Base-by-base conservation (phyloP, 257 asterid genomes). In the Nicotiana noctiflora region DNA sequence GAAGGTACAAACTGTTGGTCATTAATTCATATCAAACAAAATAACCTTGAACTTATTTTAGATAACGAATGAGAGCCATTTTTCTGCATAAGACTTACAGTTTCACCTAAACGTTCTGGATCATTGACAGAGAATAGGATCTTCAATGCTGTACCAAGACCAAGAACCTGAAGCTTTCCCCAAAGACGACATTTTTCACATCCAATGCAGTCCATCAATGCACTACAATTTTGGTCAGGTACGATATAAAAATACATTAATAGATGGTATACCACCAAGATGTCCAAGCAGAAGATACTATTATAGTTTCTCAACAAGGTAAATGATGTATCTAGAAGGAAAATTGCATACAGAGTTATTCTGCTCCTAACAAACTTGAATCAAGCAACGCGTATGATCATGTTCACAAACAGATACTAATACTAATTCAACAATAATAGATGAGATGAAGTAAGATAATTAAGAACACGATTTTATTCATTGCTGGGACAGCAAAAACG, bases 111-210 rank as follows among this genome's bases (percentile, higher is more conserved):
- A 37, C 5, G 80, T 56, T 82, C 89, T 19, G 87, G 82, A 25
- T 86, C 87, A 60, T 89, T 83, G 17, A 80, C 87, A 17, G 89
- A 87, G 79, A 88, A 90, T 27, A 87, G 79, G 8, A 91, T 88
- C 79, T 91, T 91, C 61, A 91, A 55, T 31, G 90, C 90, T 11
- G 93, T 90, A 27, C 91, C 93, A 31, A 91, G 96, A 63, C 93
- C 96, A 32, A 85, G 88, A 65, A 91, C 84, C 86, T 91, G 93
- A 75, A 91, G 91, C 90, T 91, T 91, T 76, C 93, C 92, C 93
- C 96, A 91, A 29, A 90, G 92, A 56, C 91, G 96, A 65, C 96
- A 88, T 79, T 89, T 89, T 59, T 87, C 95, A 67, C 95, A 91
- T 65, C 95, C 93, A 81, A 89, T 86, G 11, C 96, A 90, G 55